Evolutionary conservation across 2,329 filamentous ascomycete species (phyloP).

Genomic region (Neobulgaria alba): DNA sequence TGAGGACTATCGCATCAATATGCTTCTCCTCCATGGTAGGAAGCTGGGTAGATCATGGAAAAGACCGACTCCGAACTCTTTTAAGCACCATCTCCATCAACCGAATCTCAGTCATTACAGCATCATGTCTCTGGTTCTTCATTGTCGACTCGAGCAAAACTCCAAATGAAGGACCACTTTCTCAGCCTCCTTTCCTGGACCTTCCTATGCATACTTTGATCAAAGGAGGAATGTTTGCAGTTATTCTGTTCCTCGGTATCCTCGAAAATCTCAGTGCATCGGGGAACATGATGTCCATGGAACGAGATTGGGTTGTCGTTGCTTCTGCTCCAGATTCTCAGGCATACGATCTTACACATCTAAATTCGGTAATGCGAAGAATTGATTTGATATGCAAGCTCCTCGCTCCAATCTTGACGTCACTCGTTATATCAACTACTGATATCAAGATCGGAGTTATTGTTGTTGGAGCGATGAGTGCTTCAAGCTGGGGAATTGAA

Average conservation of each 20-base stretch:
- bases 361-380: slow-evolving; percentile 47
- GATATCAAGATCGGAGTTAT: slow-evolving; percentile 36
- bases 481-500: slow-evolving; percentile 34
- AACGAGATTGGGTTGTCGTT: slow-evolving; percentile 37
- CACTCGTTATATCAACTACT: slow-evolving; percentile 36
- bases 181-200: background rate
- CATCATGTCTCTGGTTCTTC: slow-evolving; percentile 34
- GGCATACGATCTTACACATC: slow-evolving; percentile 32
- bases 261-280: slow-evolving; percentile 35
- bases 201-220: slow-evolving; percentile 7
- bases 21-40: slow-evolving; percentile 35
- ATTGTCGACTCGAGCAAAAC: slow-evolving; percentile 18
- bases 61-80: slow-evolving; percentile 33
- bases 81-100: slow-evolving; percentile 35
- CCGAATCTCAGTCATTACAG: slow-evolving; percentile 33
- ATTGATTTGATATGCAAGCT: slow-evolving; percentile 52
- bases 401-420: slow-evolving; percentile 42
- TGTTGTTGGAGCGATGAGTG: slow-evolving; percentile 37
- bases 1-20: slow-evolving; percentile 32
- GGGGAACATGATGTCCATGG: slow-evolving; percentile 38
- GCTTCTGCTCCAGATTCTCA: slow-evolving; percentile 28
- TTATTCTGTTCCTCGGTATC: slow-evolving; percentile 33
- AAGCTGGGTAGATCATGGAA: slow-evolving; percentile 34
- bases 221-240: slow-evolving; percentile 28
- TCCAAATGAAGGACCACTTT: background rate